These are phyloP conservation scores for Staphylotrichum tortipilum DNA, from an alignment of 495 filamentous ascomycete species.

Conservation along the genomic window DNA sequence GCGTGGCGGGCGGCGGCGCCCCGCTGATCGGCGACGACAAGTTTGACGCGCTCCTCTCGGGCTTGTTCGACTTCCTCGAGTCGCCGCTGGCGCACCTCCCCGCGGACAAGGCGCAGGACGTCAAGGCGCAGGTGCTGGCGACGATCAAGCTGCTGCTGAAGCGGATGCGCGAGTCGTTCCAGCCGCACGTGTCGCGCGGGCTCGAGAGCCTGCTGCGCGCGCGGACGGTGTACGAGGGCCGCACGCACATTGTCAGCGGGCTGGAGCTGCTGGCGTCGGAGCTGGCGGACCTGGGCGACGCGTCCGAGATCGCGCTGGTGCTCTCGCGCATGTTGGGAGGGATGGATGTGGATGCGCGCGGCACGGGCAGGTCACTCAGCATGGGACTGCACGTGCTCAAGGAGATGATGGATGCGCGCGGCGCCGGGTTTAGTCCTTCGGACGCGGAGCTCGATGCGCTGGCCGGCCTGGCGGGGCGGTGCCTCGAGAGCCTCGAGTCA, in stretches of 20 bases:
- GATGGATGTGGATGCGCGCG: slow-evolving; percentile 27
- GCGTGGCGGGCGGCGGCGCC: slow-evolving; percentile 3
- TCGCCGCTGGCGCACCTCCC: slow-evolving; percentile 35
- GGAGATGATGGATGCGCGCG: slow-evolving; percentile 38
- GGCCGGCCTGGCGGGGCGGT: slow-evolving; percentile 49
- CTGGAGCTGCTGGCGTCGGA: slow-evolving; percentile 47
- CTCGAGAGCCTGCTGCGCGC: slow-evolving; percentile 61
- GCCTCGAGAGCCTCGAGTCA: slow-evolving; percentile 61
- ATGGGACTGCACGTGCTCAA: slow-evolving; percentile 56
- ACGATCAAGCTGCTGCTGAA: slow-evolving; percentile 71
- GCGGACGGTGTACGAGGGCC: slow-evolving; percentile 50
- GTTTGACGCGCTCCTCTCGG: slow-evolving; percentile 65
- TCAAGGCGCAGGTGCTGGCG: slow-evolving; percentile 74
- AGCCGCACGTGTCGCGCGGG: slow-evolving; percentile 53
- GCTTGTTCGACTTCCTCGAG: slow-evolving; percentile 70
- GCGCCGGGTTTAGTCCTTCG: slow-evolving; percentile 29
- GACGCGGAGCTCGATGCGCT: slow-evolving; percentile 38
- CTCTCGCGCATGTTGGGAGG: slow-evolving; percentile 34
- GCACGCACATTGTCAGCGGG: slow-evolving; percentile 45
- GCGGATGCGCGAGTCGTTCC: slow-evolving; percentile 55
- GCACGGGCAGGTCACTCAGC: slow-evolving; percentile 29
- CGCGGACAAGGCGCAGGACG: slow-evolving; percentile 54
- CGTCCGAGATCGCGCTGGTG: slow-evolving; percentile 38
- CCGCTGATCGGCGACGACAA: slow-evolving; percentile 42
- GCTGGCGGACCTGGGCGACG: slow-evolving; percentile 43